phyloP scores from a whole-genome alignment of 2,329 filamentous ascomycete species.

The Paecilomyces variotii region DNA sequence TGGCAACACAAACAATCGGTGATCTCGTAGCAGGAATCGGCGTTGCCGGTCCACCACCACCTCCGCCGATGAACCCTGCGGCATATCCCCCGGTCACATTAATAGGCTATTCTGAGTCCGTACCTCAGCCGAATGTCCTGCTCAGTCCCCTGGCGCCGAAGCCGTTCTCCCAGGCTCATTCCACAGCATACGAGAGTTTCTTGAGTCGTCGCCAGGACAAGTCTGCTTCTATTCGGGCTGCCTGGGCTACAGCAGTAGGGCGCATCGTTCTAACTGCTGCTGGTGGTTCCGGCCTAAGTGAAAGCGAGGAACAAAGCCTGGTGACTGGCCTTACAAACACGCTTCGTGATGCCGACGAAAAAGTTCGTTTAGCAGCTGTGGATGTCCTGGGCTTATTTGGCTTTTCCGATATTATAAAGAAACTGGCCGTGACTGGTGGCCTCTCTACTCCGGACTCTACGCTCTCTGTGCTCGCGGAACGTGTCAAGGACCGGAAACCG shows the following conservation, averaged over 20 bases:
- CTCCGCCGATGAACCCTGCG: constrained; percentile 65
- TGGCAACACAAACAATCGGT: constrained; percentile 89
- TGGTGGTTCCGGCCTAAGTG: constrained; percentile 77
- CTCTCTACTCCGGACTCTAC: constrained; percentile 70
- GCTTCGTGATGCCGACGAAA: constrained; percentile 81
- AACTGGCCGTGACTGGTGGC: constrained; percentile 68
- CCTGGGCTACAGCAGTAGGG: constrained; percentile 77
- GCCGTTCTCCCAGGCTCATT: constrained; percentile 78
- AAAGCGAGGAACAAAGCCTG: constrained; percentile 69
- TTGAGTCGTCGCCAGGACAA: constrained; percentile 82
- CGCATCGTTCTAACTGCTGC: constrained; percentile 86
- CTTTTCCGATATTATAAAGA: constrained; percentile 71
- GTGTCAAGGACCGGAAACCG: constrained; percentile 78
- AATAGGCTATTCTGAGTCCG: constrained; percentile 42
- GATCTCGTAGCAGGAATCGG: constrained; percentile 93
- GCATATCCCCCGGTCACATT: constrained; percentile 63
- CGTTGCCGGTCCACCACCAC: constrained; percentile 73
- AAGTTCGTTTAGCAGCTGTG: constrained; percentile 81
- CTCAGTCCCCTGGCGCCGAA: constrained; percentile 79
- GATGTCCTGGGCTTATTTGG: constrained; percentile 73
- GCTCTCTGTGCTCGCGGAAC: constrained; percentile 72
- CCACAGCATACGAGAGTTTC: constrained; percentile 73
- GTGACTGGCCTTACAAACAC: constrained; percentile 70
- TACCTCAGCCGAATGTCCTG: constrained; percentile 53
- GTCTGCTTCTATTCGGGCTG: constrained; percentile 68